Evolutionary conservation across 164 flowering plant species (phyloP).

Genomic region (Vitis cinerea): DNA sequence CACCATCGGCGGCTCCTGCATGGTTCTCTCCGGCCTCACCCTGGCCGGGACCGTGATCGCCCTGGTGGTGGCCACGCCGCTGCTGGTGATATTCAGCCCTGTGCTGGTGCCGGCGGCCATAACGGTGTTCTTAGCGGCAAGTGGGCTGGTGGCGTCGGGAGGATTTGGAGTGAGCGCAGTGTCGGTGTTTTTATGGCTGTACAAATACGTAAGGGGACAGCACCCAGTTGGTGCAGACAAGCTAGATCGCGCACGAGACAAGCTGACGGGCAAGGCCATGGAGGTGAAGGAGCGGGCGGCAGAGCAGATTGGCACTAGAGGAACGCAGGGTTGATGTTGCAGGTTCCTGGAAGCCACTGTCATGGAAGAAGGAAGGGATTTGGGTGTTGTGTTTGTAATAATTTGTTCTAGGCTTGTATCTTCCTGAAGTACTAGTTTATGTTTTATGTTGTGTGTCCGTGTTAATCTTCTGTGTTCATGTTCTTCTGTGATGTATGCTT

Average conservation of each 20-base stretch:
- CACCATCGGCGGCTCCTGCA: constrained; percentile 26
- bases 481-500: too few relatives aligned
- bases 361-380: too few relatives aligned
- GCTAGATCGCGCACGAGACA: constrained; percentile 17
- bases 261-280: constrained; percentile 5
- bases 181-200: constrained; percentile 25
- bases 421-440: too few relatives aligned
- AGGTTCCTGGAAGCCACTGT: too few relatives aligned
- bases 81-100: constrained; percentile 34
- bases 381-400: too few relatives aligned
- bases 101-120: constrained; percentile 30
- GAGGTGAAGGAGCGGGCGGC: constrained; percentile 9
- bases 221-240: constrained; percentile 23
- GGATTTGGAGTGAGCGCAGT: constrained; percentile 18
- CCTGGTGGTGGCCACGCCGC: constrained; percentile 28
- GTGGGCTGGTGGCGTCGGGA: constrained; percentile 24
- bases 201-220: constrained; percentile 18
- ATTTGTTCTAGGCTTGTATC: too few relatives aligned
- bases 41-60: constrained; percentile 28
- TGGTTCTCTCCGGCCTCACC: constrained; percentile 29
- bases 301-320: too few relatives aligned
- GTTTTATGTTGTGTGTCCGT: too few relatives aligned
- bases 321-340: too few relatives aligned
- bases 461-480: too few relatives aligned
- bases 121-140: constrained; percentile 9